Conservation (phyloP, 441 rosid species). For the Populus tomentosa region DNA sequence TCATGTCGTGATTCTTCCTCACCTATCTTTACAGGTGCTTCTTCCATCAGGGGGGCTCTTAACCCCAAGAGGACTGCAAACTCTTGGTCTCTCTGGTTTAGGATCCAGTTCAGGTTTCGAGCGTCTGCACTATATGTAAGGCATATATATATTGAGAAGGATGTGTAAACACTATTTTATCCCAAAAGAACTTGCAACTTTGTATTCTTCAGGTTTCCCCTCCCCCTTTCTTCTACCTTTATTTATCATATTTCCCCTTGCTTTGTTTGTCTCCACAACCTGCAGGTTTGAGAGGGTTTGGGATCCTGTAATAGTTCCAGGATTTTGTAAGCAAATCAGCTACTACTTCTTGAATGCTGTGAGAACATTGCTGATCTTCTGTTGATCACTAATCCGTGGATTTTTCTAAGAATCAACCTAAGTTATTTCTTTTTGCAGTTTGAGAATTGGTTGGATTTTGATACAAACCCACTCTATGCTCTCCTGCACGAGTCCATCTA, state of each 20-base stretch:
- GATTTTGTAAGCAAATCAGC: conserved; percentile 63
- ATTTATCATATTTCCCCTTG: not conserved
- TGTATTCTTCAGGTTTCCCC: not conserved
- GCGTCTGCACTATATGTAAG: conserved; percentile 87
- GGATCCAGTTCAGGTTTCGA: conserved; percentile 89
- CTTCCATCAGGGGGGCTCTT: conserved; percentile 91
- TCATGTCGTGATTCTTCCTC: not conserved
- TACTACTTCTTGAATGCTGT: conserved; percentile 71
- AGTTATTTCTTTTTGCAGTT: conserved; percentile 42
- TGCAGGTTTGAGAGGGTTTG: conserved; percentile 86
- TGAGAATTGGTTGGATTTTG: conserved; percentile 66
- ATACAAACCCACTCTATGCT: conserved; percentile 84
- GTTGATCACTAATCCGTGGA: conserved; percentile 8
- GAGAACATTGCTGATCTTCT: conserved; percentile 24
- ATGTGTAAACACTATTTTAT: too few species aligned
- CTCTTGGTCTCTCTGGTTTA: conserved; percentile 81
- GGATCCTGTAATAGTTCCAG: conserved; percentile 84
- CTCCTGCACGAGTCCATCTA: conserved; percentile 79
- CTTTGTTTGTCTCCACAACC: not conserved
- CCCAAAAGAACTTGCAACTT: not conserved
- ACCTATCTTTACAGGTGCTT: conserved; percentile 44
- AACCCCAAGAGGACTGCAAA: conserved; percentile 76
- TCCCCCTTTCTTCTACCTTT: conserved; percentile 1
- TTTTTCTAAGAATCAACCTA: conserved; percentile 10
- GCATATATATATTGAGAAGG: not conserved